Evolutionary conservation across 2,329 filamentous ascomycete species (phyloP).

Genomic region (Didymella segeticola): DNA sequence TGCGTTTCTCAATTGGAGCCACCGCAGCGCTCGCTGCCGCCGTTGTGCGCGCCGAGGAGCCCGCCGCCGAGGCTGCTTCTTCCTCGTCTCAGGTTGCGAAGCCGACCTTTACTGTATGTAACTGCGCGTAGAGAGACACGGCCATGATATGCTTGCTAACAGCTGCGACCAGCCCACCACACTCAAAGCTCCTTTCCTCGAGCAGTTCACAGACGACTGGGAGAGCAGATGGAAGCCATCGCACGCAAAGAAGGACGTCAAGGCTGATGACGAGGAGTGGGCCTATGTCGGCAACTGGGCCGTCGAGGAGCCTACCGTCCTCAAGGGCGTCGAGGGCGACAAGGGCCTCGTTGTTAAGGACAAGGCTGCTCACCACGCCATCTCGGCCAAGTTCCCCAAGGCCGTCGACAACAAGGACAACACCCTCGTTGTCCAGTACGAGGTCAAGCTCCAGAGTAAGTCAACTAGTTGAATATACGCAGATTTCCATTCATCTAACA

Average conservation of each 20-base stretch:
- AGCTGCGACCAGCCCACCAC: constrained; percentile 73
- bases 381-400: constrained; percentile 97
- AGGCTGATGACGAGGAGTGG: constrained; percentile 84
- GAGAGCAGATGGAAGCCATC: constrained; percentile 92
- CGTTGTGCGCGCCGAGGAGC: constrained; percentile 71
- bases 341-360: constrained; percentile 99
- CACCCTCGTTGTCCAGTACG: constrained; percentile 96
- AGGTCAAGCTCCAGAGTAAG: constrained; percentile 98
- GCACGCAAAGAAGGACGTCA: constrained; percentile 92
- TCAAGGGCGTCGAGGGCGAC: constrained; percentile 92
- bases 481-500: constrained; percentile 37
- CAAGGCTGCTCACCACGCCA: constrained; percentile 96
- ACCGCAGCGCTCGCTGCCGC: constrained; percentile 73
- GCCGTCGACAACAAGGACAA: constrained; percentile 97
- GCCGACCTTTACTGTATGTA: constrained; percentile 86
- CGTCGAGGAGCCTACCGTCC: constrained; percentile 89
- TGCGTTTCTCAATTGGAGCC: constrained; percentile 74
- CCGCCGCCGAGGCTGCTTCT: constrained; percentile 57
- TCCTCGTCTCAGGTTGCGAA: constrained; percentile 69
- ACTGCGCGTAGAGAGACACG: no score
- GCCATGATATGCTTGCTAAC: constrained; percentile 22
- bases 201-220: constrained; percentile 99
- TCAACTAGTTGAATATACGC: constrained; percentile 28
- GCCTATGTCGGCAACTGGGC: constrained; percentile 96
- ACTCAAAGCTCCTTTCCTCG: constrained; percentile 91